Conservation (phyloP, 2,329 filamentous ascomycete species). For the Zymoseptoria ardabiliae region DNA sequence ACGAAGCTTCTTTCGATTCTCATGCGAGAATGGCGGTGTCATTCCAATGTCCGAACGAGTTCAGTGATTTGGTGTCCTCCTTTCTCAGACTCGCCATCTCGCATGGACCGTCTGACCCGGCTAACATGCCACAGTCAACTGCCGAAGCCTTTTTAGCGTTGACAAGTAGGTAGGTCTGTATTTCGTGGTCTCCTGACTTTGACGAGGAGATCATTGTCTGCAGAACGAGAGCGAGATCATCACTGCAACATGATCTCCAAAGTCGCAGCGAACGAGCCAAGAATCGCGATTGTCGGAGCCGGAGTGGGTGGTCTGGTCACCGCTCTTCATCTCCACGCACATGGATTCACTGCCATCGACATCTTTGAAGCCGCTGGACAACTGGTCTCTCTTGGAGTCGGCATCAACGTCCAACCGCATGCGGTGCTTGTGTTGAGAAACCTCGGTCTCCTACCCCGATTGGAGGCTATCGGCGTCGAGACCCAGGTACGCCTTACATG, state of each 20-base stretch:
- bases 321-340: conserved; percentile 47
- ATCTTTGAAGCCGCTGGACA: conserved; percentile 38
- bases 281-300: conserved; percentile 42
- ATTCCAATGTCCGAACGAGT: neutral
- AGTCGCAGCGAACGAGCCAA: conserved; percentile 5
- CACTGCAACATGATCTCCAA: neutral
- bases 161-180: neutral
- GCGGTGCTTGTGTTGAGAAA: conserved; percentile 41
- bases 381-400: conserved; percentile 39
- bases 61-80: neutral
- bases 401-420: conserved; percentile 43
- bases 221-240: neutral
- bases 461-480: conserved; percentile 36
- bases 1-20: neutral
- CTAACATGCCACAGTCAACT: neutral
- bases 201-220: neutral
- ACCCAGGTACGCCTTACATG: conserved; percentile 20
- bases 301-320: conserved; percentile 48
- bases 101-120: neutral
- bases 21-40: neutral
- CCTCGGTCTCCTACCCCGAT: conserved; percentile 35
- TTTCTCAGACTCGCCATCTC: neutral
- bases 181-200: neutral
- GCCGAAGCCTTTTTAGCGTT: neutral
- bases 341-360: conserved; percentile 43